These are phyloP conservation scores for Blastomyces parvus DNA, from an alignment of 2,329 filamentous ascomycete species.

Conservation along the genomic window DNA sequence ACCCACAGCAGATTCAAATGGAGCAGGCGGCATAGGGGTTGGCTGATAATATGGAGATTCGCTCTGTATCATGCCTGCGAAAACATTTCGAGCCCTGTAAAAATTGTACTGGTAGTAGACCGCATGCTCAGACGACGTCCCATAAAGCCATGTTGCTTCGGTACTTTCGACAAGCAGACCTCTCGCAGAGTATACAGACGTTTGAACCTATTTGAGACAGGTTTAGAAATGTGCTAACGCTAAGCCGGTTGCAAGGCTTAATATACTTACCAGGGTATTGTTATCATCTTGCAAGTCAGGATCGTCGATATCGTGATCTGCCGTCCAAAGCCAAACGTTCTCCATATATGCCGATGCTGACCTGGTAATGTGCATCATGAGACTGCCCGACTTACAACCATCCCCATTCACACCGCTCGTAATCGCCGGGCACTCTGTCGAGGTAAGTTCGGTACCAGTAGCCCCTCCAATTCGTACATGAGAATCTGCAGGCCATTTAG, in stretches of 20 bases:
- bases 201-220: background rate
- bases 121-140: constrained; percentile 8
- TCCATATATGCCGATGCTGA: constrained; percentile 34
- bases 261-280: constrained; percentile 8
- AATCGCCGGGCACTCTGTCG: constrained; percentile 4
- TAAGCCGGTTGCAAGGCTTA: background rate
- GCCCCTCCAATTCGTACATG: constrained; percentile 8
- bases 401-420: constrained; percentile 5
- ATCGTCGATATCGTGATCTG: constrained; percentile 27
- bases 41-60: constrained; percentile 9
- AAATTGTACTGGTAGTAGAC: constrained; percentile 9
- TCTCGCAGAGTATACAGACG: constrained; percentile 4
- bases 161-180: constrained; percentile 8
- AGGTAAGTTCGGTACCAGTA: constrained; percentile 6
- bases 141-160: constrained; percentile 5
- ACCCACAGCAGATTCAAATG: constrained; percentile 3
- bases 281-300: constrained; percentile 6
- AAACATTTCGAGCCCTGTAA: constrained; percentile 2
- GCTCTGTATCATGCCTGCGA: constrained; percentile 7
- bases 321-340: constrained; percentile 28
- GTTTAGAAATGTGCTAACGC: background rate
- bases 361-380: constrained; percentile 56
- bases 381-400: constrained; percentile 20
- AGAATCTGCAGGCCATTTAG: constrained; percentile 1
- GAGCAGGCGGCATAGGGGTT: constrained; percentile 4